A percentile compares a stretch with the other conserved stretches of the same genome.
Evolutionary conservation across 805 yeast species (phyloP).

Genomic region (Candida easanensis): DNA sequence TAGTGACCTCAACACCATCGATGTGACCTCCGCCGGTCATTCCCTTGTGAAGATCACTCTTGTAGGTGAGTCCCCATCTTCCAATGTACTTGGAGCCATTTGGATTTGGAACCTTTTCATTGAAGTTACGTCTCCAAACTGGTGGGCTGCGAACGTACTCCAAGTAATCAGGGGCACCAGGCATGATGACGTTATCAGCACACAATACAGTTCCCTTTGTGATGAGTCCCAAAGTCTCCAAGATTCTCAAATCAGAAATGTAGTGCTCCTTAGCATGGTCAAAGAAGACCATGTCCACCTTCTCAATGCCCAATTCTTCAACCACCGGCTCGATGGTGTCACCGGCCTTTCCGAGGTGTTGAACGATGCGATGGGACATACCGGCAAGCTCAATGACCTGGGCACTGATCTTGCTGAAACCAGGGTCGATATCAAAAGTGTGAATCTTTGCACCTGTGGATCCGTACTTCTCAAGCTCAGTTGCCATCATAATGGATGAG

Average conservation of each 20-base stretch:
- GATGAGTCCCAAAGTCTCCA: conserved; percentile 39
- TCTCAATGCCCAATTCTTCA: conserved; percentile 15
- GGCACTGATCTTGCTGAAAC: conserved; percentile 7
- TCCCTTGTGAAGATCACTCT: conserved; percentile 28
- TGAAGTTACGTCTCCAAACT: conserved; percentile 32
- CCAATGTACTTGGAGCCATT: conserved; percentile 33
- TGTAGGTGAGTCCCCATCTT: conserved; percentile 41
- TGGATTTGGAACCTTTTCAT: conserved; percentile 26
- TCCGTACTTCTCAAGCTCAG: conserved; percentile 11
- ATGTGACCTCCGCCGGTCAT: conserved; percentile 1
- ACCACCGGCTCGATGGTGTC: conserved; percentile 12
- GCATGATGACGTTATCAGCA: conserved; percentile 35
- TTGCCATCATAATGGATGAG: conserved; percentile 18
- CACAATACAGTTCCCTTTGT: conserved; percentile 37
- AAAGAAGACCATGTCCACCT: conserved; percentile 36
- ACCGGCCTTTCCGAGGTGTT: conserved; percentile 17
- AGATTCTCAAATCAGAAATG: conserved; percentile 39
- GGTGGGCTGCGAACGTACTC: conserved; percentile 39
- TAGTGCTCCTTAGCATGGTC: conserved; percentile 40
- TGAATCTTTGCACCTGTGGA: conserved; percentile 12
- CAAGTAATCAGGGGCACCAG: conserved; percentile 40
- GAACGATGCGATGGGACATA: conserved; percentile 13
- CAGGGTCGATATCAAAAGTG: conserved; percentile 22
- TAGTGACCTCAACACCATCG: conserved; percentile 19
- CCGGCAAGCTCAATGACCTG: conserved; percentile 23